These are phyloP conservation scores for Parathielavia appendiculata DNA, from an alignment of 495 filamentous ascomycete species.

Conservation along the genomic window DNA sequence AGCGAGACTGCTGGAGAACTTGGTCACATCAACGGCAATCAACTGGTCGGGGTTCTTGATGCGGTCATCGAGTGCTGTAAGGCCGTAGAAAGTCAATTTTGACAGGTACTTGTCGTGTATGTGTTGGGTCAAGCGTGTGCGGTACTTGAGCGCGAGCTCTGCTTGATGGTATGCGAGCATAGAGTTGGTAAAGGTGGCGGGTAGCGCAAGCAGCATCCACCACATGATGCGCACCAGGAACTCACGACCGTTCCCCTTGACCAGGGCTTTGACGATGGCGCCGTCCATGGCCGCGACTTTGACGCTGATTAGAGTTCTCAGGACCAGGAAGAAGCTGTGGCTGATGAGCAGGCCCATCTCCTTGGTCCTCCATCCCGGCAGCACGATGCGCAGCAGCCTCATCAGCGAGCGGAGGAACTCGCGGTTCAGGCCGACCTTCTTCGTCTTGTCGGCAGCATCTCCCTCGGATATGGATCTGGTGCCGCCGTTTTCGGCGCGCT, in stretches of 20 bases:
- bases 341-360: slow-evolving; percentile 79
- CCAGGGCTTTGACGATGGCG: slow-evolving; percentile 79
- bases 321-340: slow-evolving; percentile 75
- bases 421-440: slow-evolving; percentile 87
- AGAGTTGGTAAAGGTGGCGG: slow-evolving; percentile 96
- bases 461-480: slow-evolving; percentile 45
- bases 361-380: slow-evolving; percentile 84
- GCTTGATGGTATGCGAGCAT: slow-evolving; percentile 99
- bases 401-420: slow-evolving; percentile 90
- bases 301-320: slow-evolving; percentile 84
- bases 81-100: slow-evolving; percentile 95
- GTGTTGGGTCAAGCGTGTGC: slow-evolving; percentile 82
- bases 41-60: slow-evolving; percentile 99
- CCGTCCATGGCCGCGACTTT: slow-evolving; percentile 97
- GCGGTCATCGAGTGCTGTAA: slow-evolving; percentile 90
- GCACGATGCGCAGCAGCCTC: slow-evolving; percentile 74
- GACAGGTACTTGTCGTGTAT: slow-evolving; percentile 92
- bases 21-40: slow-evolving; percentile 91
- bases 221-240: slow-evolving; percentile 86
- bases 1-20: slow-evolving; percentile 90
- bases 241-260: slow-evolving; percentile 84
- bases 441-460: slow-evolving; percentile 47
- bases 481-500: slow-evolving; percentile 53
- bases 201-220: slow-evolving; percentile 99
- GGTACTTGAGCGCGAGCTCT: slow-evolving; percentile 85